Evolutionary conservation across 2,329 filamentous ascomycete species (phyloP).

Genomic region (Ceratocystis cubensis): DNA sequence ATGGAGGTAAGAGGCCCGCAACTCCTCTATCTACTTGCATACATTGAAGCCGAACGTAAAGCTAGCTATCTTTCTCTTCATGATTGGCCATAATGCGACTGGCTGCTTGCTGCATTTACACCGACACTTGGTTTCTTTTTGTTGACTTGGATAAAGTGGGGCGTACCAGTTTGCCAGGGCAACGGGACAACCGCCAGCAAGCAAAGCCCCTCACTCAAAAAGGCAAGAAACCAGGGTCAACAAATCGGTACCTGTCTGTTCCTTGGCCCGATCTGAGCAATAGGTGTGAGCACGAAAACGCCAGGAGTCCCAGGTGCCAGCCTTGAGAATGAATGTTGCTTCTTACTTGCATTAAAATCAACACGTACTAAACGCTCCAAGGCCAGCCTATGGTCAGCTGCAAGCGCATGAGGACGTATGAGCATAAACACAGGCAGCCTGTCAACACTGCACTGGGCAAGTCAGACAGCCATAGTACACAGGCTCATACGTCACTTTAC

Average conservation of each 20-base stretch:
- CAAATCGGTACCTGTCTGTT: conserved; percentile 8
- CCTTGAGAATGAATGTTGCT: too few species aligned
- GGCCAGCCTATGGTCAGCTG: not conserved
- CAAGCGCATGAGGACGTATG: not conserved
- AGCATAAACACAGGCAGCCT: too few species aligned
- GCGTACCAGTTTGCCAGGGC: conserved; percentile 10
- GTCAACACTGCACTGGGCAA: too few species aligned
- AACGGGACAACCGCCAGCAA: not conserved
- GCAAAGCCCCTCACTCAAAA: not conserved
- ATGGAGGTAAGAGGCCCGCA: too few species aligned
- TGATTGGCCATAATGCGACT: not conserved
- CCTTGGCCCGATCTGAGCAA: not conserved
- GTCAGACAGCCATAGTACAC: too few species aligned
- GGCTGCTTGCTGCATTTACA: not conserved
- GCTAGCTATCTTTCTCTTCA: not conserved
- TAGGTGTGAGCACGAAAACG: not conserved
- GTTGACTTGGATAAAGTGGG: conserved; percentile 8
- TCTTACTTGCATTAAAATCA: not conserved
- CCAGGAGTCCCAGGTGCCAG: not conserved
- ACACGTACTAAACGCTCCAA: not conserved
- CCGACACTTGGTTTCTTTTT: conserved; percentile 7
- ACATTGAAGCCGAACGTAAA: not conserved
- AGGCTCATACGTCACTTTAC: not conserved
- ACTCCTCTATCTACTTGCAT: too few species aligned
- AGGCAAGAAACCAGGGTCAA: not conserved